phyloP scores from a whole-genome alignment of 1,284 basidiomycete species.

The Tranzscheliella williamsii region DNA sequence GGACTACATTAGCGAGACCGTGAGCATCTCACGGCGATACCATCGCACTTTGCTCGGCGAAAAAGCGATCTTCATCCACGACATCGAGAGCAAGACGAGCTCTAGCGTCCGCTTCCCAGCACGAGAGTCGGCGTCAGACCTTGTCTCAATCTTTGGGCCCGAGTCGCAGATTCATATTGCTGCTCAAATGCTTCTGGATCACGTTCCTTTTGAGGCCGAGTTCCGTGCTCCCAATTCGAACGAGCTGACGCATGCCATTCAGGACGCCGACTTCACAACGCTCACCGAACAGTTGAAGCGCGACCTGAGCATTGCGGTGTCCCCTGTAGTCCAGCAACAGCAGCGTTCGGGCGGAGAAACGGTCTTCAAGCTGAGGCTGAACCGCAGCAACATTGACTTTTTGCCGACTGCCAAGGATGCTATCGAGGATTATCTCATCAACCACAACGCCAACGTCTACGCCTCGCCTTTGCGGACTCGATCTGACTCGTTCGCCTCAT shows the following conservation, averaged over 20 bases:
- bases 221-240: constrained; percentile 80
- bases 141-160: constrained; percentile 90
- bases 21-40: constrained; percentile 89
- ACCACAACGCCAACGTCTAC: constrained; percentile 69
- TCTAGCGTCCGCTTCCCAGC: constrained; percentile 92
- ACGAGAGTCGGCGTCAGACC: constrained; percentile 87
- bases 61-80: constrained; percentile 93
- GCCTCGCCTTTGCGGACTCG: constrained; percentile 62
- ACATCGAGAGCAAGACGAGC: constrained; percentile 95
- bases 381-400: constrained; percentile 76
- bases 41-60: constrained; percentile 93
- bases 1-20: constrained; percentile 90
- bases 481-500: constrained; percentile 88
- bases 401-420: constrained; percentile 84
- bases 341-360: constrained; percentile 68
- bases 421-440: constrained; percentile 86
- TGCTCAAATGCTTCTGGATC: constrained; percentile 88
- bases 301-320: constrained; percentile 86
- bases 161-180: constrained; percentile 96
- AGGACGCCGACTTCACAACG: constrained; percentile 76
- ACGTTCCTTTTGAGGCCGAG: constrained; percentile 96
- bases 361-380: constrained; percentile 88
- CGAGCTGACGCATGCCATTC: constrained; percentile 75
- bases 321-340: constrained; percentile 67
- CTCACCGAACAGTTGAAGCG: constrained; percentile 88